Base-by-base conservation (phyloP, 805 yeast species). In the Lachancea sp. region DNA sequence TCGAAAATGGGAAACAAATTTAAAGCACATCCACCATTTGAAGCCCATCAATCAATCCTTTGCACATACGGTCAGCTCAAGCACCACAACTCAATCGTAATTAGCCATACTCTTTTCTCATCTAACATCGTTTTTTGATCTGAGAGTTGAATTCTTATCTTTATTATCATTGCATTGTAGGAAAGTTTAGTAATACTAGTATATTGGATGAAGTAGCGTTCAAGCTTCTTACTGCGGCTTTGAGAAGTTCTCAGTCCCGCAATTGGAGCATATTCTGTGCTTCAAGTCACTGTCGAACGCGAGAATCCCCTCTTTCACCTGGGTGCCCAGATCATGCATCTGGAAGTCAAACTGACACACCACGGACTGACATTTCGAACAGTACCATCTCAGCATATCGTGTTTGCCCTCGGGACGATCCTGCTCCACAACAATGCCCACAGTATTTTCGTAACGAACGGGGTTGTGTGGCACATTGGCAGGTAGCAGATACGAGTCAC, bases 371-470 rank as follows among this genome's bases (percentile, higher is more conserved):
- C 97, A 90, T 13, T 70, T 70, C 7, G 76, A 65, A 57, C 97
- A 90, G 60, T 90, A 90, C 96, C 96, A 90, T 55, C 96, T 73
- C 56, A 89, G 69, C 50, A 77, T 76, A 61, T 90, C 97, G 48
- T 76, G 71, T 18, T 74, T 68, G 1, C 77, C 86, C 41, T 68
- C 69, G 0, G 96, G 95, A 53, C 97, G 73, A 60, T 88, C 95
- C 65, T 90, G 96, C 58, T 90, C 97, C 15, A 90, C 84, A 2
- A 90, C 97, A 36, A 90, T 69, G 0, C 97, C 97, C 15, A 90
- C 81, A 0, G 96, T 88, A 55, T 90, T 70, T 2, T 83, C 84
- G 61, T 78, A 90, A 56, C 97, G 71, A 7, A 85, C 91, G 0
- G 97, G 97, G 54, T 82, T 85, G 63, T 90, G 97, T 1, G 97